Percentiles rank a stretch among this genome's conserved stretches.
phyloP scores from a whole-genome alignment of 2,329 filamentous ascomycete species.

The Fusarium sp. region DNA sequence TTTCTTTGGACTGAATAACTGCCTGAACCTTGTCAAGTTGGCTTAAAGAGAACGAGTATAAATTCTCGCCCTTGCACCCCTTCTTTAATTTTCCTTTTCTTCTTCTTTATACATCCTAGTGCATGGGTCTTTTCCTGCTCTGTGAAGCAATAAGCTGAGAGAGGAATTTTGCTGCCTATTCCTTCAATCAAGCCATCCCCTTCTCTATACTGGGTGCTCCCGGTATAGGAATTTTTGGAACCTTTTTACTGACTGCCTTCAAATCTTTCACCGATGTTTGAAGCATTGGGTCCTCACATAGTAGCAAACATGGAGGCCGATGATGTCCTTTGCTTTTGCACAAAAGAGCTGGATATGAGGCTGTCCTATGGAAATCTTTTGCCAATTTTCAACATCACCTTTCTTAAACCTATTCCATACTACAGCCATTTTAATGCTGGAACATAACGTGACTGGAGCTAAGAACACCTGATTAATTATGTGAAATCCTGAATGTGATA shows the following conservation, averaged over 20 bases:
- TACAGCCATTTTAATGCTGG: no score
- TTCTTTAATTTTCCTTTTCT: neutral
- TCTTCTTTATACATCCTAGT: neutral
- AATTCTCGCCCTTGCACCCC: neutral
- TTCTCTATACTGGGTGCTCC: neutral
- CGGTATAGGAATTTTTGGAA: slow-evolving; percentile 1
- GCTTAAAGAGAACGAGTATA: neutral
- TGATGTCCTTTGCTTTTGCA: neutral
- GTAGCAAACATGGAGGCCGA: neutral
- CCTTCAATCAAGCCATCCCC: neutral
- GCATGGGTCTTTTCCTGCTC: neutral
- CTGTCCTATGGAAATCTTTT: neutral
- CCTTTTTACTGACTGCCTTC: neutral
- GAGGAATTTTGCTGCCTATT: neutral
- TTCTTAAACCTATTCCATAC: neutral
- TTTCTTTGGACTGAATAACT: neutral
- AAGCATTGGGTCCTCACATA: neutral
- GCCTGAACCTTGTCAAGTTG: neutral
- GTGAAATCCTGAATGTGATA: neutral
- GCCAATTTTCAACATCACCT: neutral
- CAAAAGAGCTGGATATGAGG: neutral
- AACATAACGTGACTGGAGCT: neutral
- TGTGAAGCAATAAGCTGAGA: slow-evolving; percentile 4
- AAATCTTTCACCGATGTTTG: neutral
- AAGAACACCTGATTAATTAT: neutral